Base-by-base conservation (phyloP, 2,329 filamentous ascomycete species). In the Salinomyces thailandicus region DNA sequence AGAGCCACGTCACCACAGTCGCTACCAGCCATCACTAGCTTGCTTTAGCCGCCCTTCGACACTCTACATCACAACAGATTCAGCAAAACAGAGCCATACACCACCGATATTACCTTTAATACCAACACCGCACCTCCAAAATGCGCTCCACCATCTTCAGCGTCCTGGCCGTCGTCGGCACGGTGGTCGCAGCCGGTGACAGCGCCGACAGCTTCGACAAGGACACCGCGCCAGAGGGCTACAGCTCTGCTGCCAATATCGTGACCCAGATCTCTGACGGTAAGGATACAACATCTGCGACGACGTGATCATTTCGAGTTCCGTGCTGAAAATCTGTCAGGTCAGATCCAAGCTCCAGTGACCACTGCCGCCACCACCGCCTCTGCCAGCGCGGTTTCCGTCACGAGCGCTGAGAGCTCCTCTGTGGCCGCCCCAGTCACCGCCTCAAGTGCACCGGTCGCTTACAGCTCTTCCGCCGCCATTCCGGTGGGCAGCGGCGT, bases 261-360 rank as follows among this genome's bases (percentile, higher is more conserved):
- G 28, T 31, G 9, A 31, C 28, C 15, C 28, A 31, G 28, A 31
- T 31, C 28, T 13, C n/a, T 31, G 28, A 31, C 15, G 28, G 28
- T 31, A 16, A 31, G 28, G 8, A 26, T 26, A 9, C 22, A n/a
- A 26, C 22, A n/a, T n/a, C 4, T 9, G 22, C 22, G 22, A 26
- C 9, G 22, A n/a, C n/a, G n/a, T n/a, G n/a, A n/a, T n/a, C n/a
- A n/a, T n/a, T n/a, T n/a, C n/a, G n/a, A n/a, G 22, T n/a, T 26
- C 9, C 22, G n/a, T 26, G 9, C 22, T 26, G n/a, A 26, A 9
- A 26, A 26, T 26, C n/a, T 26, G 9, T 12, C 2, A 31, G 28
- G 28, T 14, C 28, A 31, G 28, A 16, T 31, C 28, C 28, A 31
- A 4, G 28, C 28, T 12, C 28, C 28, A 31, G 15, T 14, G 11